Evolutionary conservation across 108 stramenopile genomes (phyloP).

Genomic region (Nitzschia putrida): DNA sequence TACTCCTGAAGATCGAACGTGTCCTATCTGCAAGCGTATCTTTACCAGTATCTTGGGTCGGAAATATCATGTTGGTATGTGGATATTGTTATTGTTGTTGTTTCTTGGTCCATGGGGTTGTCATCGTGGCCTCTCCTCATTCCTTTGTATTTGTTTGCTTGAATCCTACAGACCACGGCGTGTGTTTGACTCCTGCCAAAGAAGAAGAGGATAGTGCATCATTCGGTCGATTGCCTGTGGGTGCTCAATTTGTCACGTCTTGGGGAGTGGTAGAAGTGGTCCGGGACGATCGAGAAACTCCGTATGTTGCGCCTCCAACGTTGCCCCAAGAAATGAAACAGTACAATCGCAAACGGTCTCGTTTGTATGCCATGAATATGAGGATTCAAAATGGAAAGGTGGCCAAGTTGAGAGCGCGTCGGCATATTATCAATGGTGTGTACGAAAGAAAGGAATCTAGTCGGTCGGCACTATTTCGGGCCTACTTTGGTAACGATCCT

Average conservation of each 20-base stretch:
- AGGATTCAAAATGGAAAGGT: background rate
- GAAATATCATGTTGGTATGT: constrained; percentile 49
- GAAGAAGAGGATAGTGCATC: background rate
- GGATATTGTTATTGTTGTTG: background rate
- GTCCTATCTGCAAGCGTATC: constrained; percentile 50
- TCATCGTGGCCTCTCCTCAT: background rate
- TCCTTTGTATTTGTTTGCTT: background rate
- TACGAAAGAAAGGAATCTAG: constrained; percentile 13
- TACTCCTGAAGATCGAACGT: constrained; percentile 39
- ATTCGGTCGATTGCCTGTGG: constrained; percentile 52
- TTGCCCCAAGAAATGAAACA: background rate
- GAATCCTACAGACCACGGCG: constrained; percentile 25
- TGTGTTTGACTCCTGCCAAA: constrained; percentile 18
- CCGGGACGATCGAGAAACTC: constrained; percentile 55
- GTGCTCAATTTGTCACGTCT: constrained; percentile 50
- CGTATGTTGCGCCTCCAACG: constrained; percentile 4
- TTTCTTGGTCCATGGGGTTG: background rate
- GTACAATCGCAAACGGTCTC: constrained; percentile 9
- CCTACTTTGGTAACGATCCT: constrained; percentile 37
- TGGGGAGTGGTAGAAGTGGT: constrained; percentile 80
- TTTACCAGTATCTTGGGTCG: constrained; percentile 48
- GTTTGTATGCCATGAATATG: background rate
- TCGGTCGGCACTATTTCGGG: constrained; percentile 22
- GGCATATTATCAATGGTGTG: constrained; percentile 17
- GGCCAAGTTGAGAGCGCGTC: constrained; percentile 11